Evolutionary conservation across 331 rosid species (phyloP), one percentile per base, ranked within the genome.

Genomic region (Stylosanthes scabra): DNA sequence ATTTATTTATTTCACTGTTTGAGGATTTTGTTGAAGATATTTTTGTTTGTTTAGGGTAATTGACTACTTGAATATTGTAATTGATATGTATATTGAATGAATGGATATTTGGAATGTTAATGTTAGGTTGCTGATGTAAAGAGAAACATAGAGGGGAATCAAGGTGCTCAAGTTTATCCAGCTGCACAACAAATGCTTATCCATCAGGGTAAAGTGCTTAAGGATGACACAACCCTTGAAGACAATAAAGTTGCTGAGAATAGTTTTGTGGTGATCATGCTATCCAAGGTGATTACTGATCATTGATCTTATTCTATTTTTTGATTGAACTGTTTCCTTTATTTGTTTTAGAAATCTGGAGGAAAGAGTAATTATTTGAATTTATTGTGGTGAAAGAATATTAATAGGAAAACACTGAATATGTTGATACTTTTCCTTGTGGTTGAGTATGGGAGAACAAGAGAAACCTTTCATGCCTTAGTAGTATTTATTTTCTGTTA

Each of bases 121-220:
- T 71, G 9, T 31, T 78, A 92, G 98, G 91, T 92, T 83, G 52
- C 84, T 75, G 95, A 82, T 70, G 91, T 92, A 80, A 92, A 92
- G 90, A 86, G 81, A 31, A 81, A 41, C 14, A 86, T 92, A 58
- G 96, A 90, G 81, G 74, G 64, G 46, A 72, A 57, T 11, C 92
- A 88, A 80, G 96, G 96, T 68, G 72, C 77, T 28, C 86, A 74
- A 70, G 82, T 82, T 44, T 92, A 90, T 44, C 98, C 98, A 64
- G 93, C 96, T 52, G 56, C 84, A 3, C 95, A 83, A 42, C 94
- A 90, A 83, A 90, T 92, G 93, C 98, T 92, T 39, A 92, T 92
- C 56, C 91, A 92, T 57, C 95, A 88, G 61, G 95, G 96, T 39
- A 90, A 90, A 66, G 98, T 88, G 63, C 96, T 90, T 44, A 82